phyloP scores from a whole-genome alignment of 805 yeast species.

The Barnettozyma vustinii region DNA sequence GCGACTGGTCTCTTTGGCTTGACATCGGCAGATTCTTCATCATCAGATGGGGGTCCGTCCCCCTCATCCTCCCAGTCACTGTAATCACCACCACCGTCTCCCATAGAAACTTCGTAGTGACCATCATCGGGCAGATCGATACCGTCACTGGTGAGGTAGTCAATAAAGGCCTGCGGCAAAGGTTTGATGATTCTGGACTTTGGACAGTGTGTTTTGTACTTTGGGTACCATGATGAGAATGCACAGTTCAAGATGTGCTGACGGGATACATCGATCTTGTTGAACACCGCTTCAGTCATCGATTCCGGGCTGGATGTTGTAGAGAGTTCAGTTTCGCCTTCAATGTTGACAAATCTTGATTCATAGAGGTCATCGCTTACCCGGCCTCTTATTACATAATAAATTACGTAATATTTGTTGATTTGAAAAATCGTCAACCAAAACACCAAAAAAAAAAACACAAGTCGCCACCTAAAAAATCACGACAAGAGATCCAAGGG shows the following conservation, averaged over 20 bases:
- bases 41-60: constrained; percentile 15
- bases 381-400: neutral
- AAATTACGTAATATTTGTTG: neutral
- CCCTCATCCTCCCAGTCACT: constrained; percentile 63
- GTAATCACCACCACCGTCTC: constrained; percentile 57
- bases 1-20: constrained; percentile 11
- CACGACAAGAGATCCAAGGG: neutral
- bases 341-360: neutral
- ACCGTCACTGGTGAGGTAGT: constrained; percentile 63
- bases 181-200: constrained; percentile 49
- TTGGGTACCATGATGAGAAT: constrained; percentile 55
- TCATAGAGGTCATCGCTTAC: neutral
- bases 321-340: neutral
- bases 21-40: constrained; percentile 8
- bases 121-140: constrained; percentile 52
- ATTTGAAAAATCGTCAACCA: neutral
- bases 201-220: constrained; percentile 44
- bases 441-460: neutral
- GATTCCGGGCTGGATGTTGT: neutral
- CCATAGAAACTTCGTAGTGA: constrained; percentile 29
- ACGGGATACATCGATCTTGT: constrained; percentile 25
- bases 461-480: neutral
- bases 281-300: constrained; percentile 17
- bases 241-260: constrained; percentile 46
- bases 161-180: constrained; percentile 50